A percentile compares a stretch with the other conserved stretches of the same genome.
phyloP scores from a whole-genome alignment of 1,284 basidiomycete species.

The Thelephora terrestris region DNA sequence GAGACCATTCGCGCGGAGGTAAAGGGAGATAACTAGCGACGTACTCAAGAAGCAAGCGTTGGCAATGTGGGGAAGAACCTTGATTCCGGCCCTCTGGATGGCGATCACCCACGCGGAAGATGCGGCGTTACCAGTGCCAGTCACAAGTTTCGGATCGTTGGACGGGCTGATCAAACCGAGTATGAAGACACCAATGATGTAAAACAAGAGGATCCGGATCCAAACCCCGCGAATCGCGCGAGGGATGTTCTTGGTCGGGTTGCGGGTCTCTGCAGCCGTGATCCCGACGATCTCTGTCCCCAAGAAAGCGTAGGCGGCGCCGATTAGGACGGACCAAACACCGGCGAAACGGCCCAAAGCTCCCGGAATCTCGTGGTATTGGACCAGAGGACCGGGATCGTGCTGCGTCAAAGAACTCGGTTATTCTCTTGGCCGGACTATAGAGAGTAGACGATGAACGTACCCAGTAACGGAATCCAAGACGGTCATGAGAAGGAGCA shows the following conservation, averaged over 20 bases:
- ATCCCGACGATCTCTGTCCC: slow-evolving; percentile 84
- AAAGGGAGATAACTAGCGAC: no score
- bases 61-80: no score
- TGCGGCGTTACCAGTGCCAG: no score
- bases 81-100: no score
- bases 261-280: slow-evolving; percentile 64
- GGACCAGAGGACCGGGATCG: slow-evolving; percentile 62
- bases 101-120: no score
- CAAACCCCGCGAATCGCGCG: slow-evolving; percentile 48
- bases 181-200: slow-evolving; percentile 66
- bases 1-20: no score
- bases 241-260: slow-evolving; percentile 53
- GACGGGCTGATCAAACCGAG: slow-evolving; percentile 71
- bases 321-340: slow-evolving; percentile 56
- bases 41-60: no score
- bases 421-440: slow-evolving; percentile 32
- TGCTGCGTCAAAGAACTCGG: slow-evolving; percentile 56
- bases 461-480: slow-evolving; percentile 26
- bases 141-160: slow-evolving; percentile 44
- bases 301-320: slow-evolving; percentile 78
- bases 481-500: slow-evolving; percentile 35
- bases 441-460: slow-evolving; percentile 31
- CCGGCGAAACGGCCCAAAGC: slow-evolving; percentile 57
- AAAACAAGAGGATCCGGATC: slow-evolving; percentile 59
- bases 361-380: slow-evolving; percentile 45